A percentile compares a stretch with the other conserved stretches of the same genome.
These are phyloP conservation scores for Eutreptiella sp. DNA, from an alignment of 208 protist genomes.

Conservation along the genomic window DNA sequence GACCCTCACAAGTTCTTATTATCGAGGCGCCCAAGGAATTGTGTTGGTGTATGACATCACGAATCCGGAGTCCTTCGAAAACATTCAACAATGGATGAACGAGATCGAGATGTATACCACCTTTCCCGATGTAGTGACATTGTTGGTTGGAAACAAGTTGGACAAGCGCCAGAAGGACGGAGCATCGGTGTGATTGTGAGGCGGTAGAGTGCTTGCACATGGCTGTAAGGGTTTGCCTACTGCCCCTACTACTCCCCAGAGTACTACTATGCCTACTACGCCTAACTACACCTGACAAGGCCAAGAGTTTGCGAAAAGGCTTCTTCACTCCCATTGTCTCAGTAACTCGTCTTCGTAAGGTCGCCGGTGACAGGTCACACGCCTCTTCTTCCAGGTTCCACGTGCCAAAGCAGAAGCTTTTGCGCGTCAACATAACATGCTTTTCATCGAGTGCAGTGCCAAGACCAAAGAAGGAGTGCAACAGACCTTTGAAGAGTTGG, in stretches of 20 bases:
- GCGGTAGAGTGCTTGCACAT: too few species aligned
- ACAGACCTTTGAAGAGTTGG: constrained; percentile 73
- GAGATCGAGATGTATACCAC: constrained; percentile 54
- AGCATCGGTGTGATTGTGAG: too few species aligned
- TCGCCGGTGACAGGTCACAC: too few species aligned
- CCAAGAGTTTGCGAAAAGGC: constrained; percentile 10
- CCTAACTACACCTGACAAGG: not conserved
- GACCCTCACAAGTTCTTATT: constrained; percentile 67
- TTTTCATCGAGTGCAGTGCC: constrained; percentile 76
- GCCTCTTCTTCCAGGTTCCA: constrained; percentile 71
- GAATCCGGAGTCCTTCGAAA: constrained; percentile 56
- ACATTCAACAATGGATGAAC: constrained; percentile 61
- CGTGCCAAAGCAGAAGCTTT: constrained; percentile 69
- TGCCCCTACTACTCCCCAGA: not conserved
- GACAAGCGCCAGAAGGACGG: constrained; percentile 47
- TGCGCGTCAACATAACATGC: constrained; percentile 71
- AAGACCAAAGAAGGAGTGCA: constrained; percentile 84
- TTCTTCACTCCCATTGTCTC: too few species aligned
- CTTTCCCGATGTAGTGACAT: constrained; percentile 46
- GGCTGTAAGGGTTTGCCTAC: not conserved
- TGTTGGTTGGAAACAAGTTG: constrained; percentile 76
- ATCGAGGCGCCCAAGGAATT: constrained; percentile 63
- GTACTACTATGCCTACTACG: not conserved
- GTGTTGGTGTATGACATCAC: constrained; percentile 81
- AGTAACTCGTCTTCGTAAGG: too few species aligned